Conservation (phyloP, 2,329 filamentous ascomycete genomes). For the Leptographium procerum region DNA sequence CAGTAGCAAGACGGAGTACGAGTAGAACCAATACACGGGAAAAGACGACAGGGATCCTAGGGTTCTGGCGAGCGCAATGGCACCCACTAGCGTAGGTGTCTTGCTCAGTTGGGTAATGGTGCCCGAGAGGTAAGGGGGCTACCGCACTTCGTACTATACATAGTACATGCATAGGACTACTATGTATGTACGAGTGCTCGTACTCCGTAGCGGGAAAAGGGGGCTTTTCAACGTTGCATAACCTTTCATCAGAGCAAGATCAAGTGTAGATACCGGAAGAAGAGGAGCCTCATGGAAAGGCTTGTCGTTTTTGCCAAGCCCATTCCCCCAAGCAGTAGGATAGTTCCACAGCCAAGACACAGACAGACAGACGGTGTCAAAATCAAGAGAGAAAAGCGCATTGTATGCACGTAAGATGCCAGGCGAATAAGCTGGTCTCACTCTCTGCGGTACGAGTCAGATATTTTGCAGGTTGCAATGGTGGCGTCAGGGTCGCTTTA, state of each 20-base stretch:
- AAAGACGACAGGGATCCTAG: not conserved
- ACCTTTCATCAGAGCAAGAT: not conserved
- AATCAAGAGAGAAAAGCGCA: not conserved
- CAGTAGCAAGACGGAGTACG: too few species aligned
- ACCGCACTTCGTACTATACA: too few species aligned
- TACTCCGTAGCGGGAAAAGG: not conserved
- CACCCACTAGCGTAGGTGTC: not conserved
- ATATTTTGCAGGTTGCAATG: not conserved
- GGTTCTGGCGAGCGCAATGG: not conserved
- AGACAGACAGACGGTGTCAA: not conserved
- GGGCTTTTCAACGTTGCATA: not conserved
- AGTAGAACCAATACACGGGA: not conserved
- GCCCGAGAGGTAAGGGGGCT: not conserved
- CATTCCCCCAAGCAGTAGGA: too few species aligned
- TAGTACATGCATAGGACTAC: too few species aligned
- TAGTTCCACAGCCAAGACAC: not conserved
- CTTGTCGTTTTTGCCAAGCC: not conserved
- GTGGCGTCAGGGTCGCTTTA: not conserved
- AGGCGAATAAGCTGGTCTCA: not conserved
- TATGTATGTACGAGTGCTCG: too few species aligned
- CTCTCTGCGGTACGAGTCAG: not conserved
- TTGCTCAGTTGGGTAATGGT: not conserved
- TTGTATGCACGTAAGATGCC: not conserved
- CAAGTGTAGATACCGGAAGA: not conserved
- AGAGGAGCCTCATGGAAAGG: not conserved